Percentiles rank a stretch among this genome's conserved stretches.
Evolutionary conservation across 495 filamentous ascomycete genomes (phyloP).

Genomic region (Daldinia caldariorum): DNA sequence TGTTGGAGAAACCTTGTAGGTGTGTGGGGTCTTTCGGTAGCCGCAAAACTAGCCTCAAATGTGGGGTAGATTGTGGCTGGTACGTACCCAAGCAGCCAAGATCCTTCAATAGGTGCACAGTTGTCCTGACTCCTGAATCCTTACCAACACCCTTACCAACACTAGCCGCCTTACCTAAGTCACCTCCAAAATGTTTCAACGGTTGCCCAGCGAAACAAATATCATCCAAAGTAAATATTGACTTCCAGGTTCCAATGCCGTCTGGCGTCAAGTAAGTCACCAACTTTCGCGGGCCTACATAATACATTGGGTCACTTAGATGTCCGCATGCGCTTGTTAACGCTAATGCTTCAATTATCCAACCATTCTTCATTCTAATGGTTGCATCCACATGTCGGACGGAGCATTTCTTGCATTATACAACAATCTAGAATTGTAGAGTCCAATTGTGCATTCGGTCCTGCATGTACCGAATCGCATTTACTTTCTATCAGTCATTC

Average conservation of each 20-base stretch:
- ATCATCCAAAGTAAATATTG: constrained; percentile 42
- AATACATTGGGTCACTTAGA: neutral
- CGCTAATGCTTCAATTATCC: constrained; percentile 17
- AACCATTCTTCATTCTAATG: constrained; percentile 24
- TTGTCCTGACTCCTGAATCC: too few species aligned
- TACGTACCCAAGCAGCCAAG: neutral
- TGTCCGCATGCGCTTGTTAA: constrained; percentile 4
- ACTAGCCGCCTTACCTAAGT: too few species aligned
- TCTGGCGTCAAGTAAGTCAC: neutral
- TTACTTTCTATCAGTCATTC: constrained; percentile 8
- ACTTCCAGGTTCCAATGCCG: neutral
- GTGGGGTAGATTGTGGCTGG: constrained; percentile 21
- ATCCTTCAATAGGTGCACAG: too few species aligned
- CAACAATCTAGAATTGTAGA: constrained; percentile 8
- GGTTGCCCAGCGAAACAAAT: constrained; percentile 41
- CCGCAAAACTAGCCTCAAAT: constrained; percentile 26
- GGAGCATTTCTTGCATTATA: constrained; percentile 43
- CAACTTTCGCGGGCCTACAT: constrained; percentile 3
- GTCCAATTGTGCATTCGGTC: constrained; percentile 24
- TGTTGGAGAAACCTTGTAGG: neutral
- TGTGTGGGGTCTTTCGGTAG: neutral
- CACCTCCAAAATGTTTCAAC: neutral
- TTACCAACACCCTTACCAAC: too few species aligned
- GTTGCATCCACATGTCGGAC: constrained; percentile 30
- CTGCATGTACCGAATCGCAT: constrained; percentile 33